phyloP scores from a whole-genome alignment of 2,329 filamentous ascomycete species.

The Beauveria asiatica region DNA sequence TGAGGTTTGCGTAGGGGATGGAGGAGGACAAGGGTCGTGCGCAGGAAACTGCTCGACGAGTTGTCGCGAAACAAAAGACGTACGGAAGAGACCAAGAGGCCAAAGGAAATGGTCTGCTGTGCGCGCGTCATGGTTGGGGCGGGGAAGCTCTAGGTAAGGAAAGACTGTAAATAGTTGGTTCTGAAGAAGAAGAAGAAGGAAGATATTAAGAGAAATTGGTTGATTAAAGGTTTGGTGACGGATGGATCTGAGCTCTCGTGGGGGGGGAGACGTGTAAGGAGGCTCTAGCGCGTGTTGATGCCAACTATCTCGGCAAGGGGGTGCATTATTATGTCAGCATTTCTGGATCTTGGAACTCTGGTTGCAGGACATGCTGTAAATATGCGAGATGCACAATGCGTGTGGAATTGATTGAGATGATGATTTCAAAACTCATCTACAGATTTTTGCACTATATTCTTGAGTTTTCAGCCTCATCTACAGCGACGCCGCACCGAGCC shows the following conservation, averaged over 20 bases:
- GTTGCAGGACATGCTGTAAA: background rate
- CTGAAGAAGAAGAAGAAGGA: background rate
- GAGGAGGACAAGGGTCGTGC: background rate
- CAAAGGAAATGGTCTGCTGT: constrained; percentile 82
- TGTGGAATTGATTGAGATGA: background rate
- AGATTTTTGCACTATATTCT: background rate
- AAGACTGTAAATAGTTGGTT: constrained; percentile 11
- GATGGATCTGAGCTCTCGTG: background rate
- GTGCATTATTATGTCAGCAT: constrained; percentile 12
- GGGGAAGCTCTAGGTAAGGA: background rate
- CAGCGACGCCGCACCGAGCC: too few relatives aligned
- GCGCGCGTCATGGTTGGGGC: constrained; percentile 78
- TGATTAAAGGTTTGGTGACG: background rate
- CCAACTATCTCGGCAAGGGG: constrained; percentile 8
- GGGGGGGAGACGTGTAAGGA: constrained; percentile 8
- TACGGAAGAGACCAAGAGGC: constrained; percentile 83
- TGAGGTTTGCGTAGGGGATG: background rate
- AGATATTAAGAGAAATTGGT: background rate
- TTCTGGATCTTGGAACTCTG: background rate
- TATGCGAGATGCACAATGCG: background rate
- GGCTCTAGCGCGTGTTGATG: constrained; percentile 10
- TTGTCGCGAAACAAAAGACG: background rate
- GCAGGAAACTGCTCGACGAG: background rate
- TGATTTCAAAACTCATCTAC: too few relatives aligned
- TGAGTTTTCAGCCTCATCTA: too few relatives aligned